Evolutionary conservation across 2,329 filamentous ascomycete genomes (phyloP), one percentile per base, ranked within the genome.

Genomic region (Clonostachys rhizophaga): DNA sequence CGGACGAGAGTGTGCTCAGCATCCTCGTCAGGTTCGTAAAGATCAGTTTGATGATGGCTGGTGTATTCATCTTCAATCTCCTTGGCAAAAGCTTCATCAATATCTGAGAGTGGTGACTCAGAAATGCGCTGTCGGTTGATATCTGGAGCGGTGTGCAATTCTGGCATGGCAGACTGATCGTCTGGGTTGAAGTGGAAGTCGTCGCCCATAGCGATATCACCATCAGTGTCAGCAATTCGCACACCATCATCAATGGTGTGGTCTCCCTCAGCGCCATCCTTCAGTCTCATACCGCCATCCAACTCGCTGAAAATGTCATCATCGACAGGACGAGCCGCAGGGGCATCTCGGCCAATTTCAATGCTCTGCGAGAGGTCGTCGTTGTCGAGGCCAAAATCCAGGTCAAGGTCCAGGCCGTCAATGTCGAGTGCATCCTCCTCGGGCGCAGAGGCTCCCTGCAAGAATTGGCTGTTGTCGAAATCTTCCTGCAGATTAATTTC

Each of bases 321-420:
- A 53, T 89, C 88, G 17, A 85, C 68, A 3, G 82, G 73, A 42
- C 81, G 76, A 20, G 86, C 75, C 14, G 81, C 75, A 5, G 88
- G 84, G 17, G 88, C 91, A 55, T 95, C 86, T 83, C 92, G 87
- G 60, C 92, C 94, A 56, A 90, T 77, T 84, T 99, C 94, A 49
- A 96, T 84, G 58, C 85, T 94, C 50, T 70, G 70, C 50, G 81
- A 78, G 17, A 68, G 78, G 34, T 78, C 81, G 54, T 90, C 86
- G 34, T 90, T 72, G 54, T 83, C 84, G 51, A 94, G 75, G 55
- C 86, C 86, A 55, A 91, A 84, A 57, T 90, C 86, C 47, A 92
- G 71, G 53, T 88, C 80, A 30, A 90, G 74, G 47, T 87, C 86
- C 46, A 90, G 75, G 58, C 89, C 87, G 53, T 79, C 84, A 66